Evolutionary conservation across 345 rosid species (phyloP).

Genomic region (Reutealis trisperma): DNA sequence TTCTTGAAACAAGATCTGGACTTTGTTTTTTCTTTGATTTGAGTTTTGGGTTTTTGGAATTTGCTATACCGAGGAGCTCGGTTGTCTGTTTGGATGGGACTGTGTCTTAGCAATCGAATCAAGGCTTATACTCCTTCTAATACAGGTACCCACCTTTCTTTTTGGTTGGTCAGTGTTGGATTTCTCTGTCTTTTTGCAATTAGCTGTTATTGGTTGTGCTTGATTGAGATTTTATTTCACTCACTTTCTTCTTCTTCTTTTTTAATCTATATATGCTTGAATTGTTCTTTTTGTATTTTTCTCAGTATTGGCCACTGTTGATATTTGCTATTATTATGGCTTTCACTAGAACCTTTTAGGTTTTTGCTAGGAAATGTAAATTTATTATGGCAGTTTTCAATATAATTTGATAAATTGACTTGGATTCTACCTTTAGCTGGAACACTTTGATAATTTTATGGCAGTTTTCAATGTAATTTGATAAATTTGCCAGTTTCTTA

Average conservation of each 20-base stretch:
- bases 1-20: conserved; percentile 17
- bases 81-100: conserved; percentile 58
- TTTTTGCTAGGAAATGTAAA: not conserved
- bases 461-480: not conserved
- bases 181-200: not conserved
- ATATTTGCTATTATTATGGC: not conserved
- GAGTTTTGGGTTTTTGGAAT: not conserved
- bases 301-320: not conserved
- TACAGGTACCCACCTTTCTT: conserved; percentile 46
- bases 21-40: conserved; percentile 5
- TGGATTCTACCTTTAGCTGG: not conserved
- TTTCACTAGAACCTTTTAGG: not conserved
- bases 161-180: not conserved
- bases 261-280: not conserved
- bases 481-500: too few relatives aligned
- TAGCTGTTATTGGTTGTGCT: not conserved
- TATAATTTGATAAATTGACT: not conserved
- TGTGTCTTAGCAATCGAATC: conserved; percentile 82
- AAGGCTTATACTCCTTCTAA: conserved; percentile 71
- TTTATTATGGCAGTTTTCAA: not conserved
- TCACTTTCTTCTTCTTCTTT: not conserved
- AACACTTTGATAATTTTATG: not conserved
- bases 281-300: not conserved
- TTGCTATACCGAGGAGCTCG: not conserved
- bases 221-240: not conserved